Evolutionary conservation across 345 rosid genomes (phyloP), one percentile per base, ranked within the genome.

Genomic region (Laguncularia racemosa): DNA sequence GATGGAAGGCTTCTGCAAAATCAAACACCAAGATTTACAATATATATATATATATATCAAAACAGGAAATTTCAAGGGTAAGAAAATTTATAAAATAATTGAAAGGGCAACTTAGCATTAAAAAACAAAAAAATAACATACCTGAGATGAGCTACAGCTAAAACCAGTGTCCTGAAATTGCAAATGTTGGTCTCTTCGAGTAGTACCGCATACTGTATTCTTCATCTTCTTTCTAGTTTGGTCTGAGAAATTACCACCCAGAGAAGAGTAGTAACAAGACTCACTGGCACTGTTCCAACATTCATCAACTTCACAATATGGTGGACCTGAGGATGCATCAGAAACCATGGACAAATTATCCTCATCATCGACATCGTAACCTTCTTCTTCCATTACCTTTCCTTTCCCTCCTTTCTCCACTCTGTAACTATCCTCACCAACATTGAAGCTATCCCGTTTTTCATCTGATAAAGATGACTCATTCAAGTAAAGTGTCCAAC

Each of bases 271-370:
- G 11, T 33, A 7, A 20, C 61, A 16, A 13, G 28, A 23, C 19
- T 26, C 28, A n/a, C 11, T 46, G 16, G 6, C 44, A 12, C 48
- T 14, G 20, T 44, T 48, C 62, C 62, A 63, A 18, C 33, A 44
- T 18, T 55, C 54, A 40, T 45, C 19, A 45, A 45, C 58, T 12
- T 52, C 23, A 44, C 46, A 52, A 21, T 45, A n/a, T 1, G 69
- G 69, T 16, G 63, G 69, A n/a, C 63, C 63, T 4, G 69, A 65
- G 49, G 69, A 65, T 2, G 69, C 69, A 38, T 65, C 69, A 19
- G 69, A 65, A 50, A 65, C 53, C 69, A 65, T 58, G 1, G 69
- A 65, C 69, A 65, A 48, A 44, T 46, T 48, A 13, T 65, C 67
- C 4, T 57, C 60, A 14, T 49, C 55, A 11, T 10, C 62, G n/a